Base-by-base conservation (phyloP, 2,329 filamentous ascomycete genomes). In the Neofusicoccum parvum region DNA sequence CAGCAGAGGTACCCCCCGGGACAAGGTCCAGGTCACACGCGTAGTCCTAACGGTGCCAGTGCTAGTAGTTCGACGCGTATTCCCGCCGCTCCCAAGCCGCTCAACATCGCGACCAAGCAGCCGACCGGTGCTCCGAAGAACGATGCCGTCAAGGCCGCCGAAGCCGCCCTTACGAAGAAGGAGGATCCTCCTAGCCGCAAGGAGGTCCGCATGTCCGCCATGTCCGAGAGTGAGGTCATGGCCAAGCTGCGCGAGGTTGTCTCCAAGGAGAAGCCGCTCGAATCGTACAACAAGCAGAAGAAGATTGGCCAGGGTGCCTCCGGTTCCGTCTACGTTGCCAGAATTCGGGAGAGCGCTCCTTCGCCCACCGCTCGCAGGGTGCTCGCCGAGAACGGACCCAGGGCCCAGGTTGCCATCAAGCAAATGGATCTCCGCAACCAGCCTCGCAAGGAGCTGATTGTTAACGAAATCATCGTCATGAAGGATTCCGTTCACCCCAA, bases 381-480 rank as follows among this genome's bases (percentile, higher is more conserved):
- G 41, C 86, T 96, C 68, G 88, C 91, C 48, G 88, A 89, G 70
- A 90, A 96, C 74, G 94, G 93, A 12, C 84, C 87, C 59, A 88
- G 92, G 69, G 92, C 92, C 58, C 92, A 97, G 76, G 95, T 99
- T 68, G 95, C 95, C 48, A 99, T 99, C 77, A 99, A 99, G 83
- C 95, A 99, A 81, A 99, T 99, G 95, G 95, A 99, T 81, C 87
- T 99, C 65, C 92, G 94, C 59, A 95, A 96, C 75, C 95, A 99
- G 79, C 95, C 95, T 54, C 87, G 95, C 66, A 99, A 99, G 84
- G 95, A 99, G 80, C 83, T 99, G 74, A 99, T 99, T 74, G 95
- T 99, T 62, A 99, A 99, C 78, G 95, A 99, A 76, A 99, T 99
- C 75, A 96, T 99, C 82, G 95, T 99, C 67, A 99, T 99, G 95